Base-by-base conservation (phyloP, 2,329 filamentous ascomycete genomes). In the Camillea tinctor region DNA sequence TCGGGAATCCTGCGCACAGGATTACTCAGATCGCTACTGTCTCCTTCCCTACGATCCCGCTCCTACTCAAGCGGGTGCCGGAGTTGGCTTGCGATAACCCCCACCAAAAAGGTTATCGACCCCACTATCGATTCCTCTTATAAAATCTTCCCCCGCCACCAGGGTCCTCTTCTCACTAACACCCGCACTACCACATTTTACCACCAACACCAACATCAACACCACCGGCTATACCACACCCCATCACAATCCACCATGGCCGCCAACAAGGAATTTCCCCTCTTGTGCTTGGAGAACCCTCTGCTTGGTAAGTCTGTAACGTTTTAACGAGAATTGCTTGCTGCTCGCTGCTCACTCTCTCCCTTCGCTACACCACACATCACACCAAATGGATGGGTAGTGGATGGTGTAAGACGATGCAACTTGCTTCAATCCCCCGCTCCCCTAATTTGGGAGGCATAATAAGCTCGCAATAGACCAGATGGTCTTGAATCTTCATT, bases 281-380 rank as follows among this genome's bases (percentile, higher is more conserved):
- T 99, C 72, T 85, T 98, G 74, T 95, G 90, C 79, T 81, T 99
- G 72, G 95, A 97, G 89, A 99, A 99, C 80, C 95, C 95, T 77
- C 88, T 99, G 71, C 90, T 99, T 72, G 94, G 91, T 93, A 81
- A 69, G 84, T 79, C 60, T 48, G 48, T 26, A 26, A 26, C 4
- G 24, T 9, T 11, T 7, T 30, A 9, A 30, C 26, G 13, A 30
- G 26, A 4, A 30, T 9, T 30, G 26, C 26, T 7, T 30, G 26
- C 26, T 3, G n/a, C n/a, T 30, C 2, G 26, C 26, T 30, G 26
- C 26, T 30, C 50, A 13, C 30, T 56, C 20, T 48, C 48, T 21
- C 8, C 26, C 24, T 26, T n/a, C n/a, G n/a, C n/a, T n/a, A n/a
- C n/a, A n/a, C n/a, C n/a, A 26, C 24, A 4, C 2, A 30, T 11